Conservation (phyloP, 306 rosid genomes). For the Cucurbita maxima region DNA sequence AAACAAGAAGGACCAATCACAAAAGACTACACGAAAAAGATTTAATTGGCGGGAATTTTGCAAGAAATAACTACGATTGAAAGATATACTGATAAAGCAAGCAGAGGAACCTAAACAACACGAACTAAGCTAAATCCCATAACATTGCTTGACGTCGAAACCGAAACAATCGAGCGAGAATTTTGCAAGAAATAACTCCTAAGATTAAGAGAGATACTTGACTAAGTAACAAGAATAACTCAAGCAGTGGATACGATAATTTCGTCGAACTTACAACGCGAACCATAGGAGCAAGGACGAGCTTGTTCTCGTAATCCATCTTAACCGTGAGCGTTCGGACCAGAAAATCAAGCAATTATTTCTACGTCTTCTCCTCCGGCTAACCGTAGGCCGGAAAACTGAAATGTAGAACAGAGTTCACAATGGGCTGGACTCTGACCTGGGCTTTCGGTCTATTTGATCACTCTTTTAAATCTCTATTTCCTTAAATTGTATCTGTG, state of each 20-base stretch:
- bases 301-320: conserved; percentile 72
- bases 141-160: neutral
- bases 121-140: neutral
- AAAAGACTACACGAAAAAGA: neutral
- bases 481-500: too few species aligned
- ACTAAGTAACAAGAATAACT: neutral
- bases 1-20: conserved; percentile 2
- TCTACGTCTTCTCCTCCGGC: neutral
- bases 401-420: neutral
- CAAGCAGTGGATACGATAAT: neutral
- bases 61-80: neutral
- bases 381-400: neutral
- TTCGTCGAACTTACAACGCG: conserved; percentile 55
- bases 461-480: neutral
- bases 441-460: neutral
- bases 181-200: neutral
- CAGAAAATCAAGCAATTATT: neutral
- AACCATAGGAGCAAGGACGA: conserved; percentile 93
- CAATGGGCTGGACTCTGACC: neutral
- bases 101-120: neutral
- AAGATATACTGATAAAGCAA: neutral
- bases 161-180: neutral
- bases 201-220: neutral
- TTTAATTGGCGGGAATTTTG: neutral
- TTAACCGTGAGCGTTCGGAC: neutral